Conservation (phyloP, 2,329 filamentous ascomycete species). For the Colletotrichum euphorbiae region DNA sequence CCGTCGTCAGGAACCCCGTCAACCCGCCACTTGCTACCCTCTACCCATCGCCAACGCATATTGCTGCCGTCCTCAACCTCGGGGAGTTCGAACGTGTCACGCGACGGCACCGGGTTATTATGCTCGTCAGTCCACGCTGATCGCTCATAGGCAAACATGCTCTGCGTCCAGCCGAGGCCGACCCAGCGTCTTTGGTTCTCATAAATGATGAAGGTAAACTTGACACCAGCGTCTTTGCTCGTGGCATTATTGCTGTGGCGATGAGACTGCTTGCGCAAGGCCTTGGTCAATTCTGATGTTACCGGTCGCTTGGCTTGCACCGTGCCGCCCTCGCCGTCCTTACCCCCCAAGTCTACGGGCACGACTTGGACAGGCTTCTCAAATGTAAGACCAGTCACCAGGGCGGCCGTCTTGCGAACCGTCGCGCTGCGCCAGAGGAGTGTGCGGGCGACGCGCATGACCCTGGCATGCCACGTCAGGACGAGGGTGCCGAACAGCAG, state of each 20-base stretch:
- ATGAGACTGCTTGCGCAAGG: slow-evolving; percentile 49
- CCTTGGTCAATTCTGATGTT: slow-evolving; percentile 62
- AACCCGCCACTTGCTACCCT: slow-evolving; percentile 86
- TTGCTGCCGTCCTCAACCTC: slow-evolving; percentile 70
- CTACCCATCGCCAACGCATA: slow-evolving; percentile 80
- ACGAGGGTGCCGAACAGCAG: slow-evolving; percentile 88
- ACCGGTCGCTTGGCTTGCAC: slow-evolving; percentile 48
- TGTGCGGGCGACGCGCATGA: slow-evolving; percentile 84
- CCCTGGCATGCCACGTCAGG: slow-evolving; percentile 91
- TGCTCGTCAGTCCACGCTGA: slow-evolving; percentile 97
- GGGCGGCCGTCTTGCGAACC: slow-evolving; percentile 75
- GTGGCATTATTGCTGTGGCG: slow-evolving; percentile 48
- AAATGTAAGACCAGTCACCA: slow-evolving; percentile 85
- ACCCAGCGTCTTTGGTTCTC: slow-evolving; percentile 98
- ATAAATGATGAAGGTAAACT: slow-evolving; percentile 96
- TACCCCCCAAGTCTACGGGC: slow-evolving; percentile 28
- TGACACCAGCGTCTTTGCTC: slow-evolving; percentile 79
- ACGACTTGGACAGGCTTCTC: slow-evolving; percentile 58
- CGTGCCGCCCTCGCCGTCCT: slow-evolving; percentile 27
- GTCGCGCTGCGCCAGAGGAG: slow-evolving; percentile 90
- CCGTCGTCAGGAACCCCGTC: slow-evolving; percentile 75
- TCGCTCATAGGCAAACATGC: slow-evolving; percentile 89
- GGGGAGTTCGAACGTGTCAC: slow-evolving; percentile 74
- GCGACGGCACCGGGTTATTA: slow-evolving; percentile 81
- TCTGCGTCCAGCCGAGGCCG: slow-evolving; percentile 93